These are phyloP conservation scores for Escovopsis sp. DNA, from an alignment of 2,329 filamentous ascomycete genomes.

Conservation along the genomic window DNA sequence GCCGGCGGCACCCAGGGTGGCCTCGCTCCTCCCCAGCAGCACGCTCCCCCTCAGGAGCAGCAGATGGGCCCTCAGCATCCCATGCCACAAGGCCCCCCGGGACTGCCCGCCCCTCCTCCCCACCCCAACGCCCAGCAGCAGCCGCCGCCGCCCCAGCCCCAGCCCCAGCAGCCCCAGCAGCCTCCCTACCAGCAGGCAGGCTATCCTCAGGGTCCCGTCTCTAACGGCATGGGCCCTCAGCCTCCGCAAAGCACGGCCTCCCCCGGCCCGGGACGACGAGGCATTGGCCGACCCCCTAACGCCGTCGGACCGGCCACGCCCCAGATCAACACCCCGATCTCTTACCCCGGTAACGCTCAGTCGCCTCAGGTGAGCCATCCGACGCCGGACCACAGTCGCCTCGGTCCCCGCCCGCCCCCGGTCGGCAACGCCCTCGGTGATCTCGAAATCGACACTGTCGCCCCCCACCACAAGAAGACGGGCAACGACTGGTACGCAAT, in stretches of 20 bases:
- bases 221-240: slow-evolving; percentile 65
- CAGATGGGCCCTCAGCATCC: slow-evolving; percentile 34
- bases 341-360: slow-evolving; percentile 67
- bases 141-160: slow-evolving; percentile 3
- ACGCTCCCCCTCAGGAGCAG: slow-evolving; percentile 55
- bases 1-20: slow-evolving; percentile 72
- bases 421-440: slow-evolving; percentile 60
- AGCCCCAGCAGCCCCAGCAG: slow-evolving; percentile 4
- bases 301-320: slow-evolving; percentile 65
- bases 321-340: slow-evolving; percentile 76
- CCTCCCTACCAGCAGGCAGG: slow-evolving; percentile 56
- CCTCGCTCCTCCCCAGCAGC: slow-evolving; percentile 64
- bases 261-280: slow-evolving; percentile 66
- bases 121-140: slow-evolving; percentile 47
- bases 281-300: slow-evolving; percentile 50
- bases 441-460: slow-evolving; percentile 72
- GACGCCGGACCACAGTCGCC: slow-evolving; percentile 50
- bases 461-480: slow-evolving; percentile 76
- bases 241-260: slow-evolving; percentile 75
- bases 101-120: slow-evolving; percentile 41
- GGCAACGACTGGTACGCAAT: slow-evolving; percentile 91
- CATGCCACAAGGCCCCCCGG: slow-evolving; percentile 61
- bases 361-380: slow-evolving; percentile 83
- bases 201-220: slow-evolving; percentile 42
- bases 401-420: slow-evolving; percentile 35